Percentiles rank a stretch among this genome's conserved stretches.
Evolutionary conservation across 176 grass and related monocot genomes (phyloP).

Genomic region (Saccharum spontaneum): DNA sequence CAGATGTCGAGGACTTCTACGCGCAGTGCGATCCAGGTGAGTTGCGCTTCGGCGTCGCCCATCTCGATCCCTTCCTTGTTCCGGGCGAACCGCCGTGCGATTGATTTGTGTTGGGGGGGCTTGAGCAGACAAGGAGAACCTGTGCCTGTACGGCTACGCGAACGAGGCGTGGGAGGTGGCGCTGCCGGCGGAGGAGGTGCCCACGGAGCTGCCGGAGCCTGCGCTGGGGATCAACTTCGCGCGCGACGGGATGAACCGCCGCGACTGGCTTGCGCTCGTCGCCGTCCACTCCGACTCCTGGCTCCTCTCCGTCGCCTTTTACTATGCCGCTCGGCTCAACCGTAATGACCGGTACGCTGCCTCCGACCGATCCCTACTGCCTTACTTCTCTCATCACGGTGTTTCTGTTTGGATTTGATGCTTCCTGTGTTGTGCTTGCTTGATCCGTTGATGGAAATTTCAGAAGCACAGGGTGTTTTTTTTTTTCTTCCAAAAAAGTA

Average conservation of each 20-base stretch:
- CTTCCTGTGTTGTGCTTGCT: neutral
- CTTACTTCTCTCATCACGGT: neutral
- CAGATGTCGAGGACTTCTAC: conserved; percentile 55
- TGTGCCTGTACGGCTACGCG: conserved; percentile 54
- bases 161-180: conserved; percentile 50
- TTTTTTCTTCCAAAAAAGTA: neutral
- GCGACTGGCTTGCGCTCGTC: conserved; percentile 51
- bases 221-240: conserved; percentile 51
- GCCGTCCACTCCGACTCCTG: conserved; percentile 49
- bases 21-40: conserved; percentile 55
- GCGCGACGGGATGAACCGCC: conserved; percentile 52
- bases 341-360: conserved; percentile 41
- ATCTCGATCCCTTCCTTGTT: neutral
- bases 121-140: conserved; percentile 51
- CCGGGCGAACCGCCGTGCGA: neutral
- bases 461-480: neutral
- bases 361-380: conserved; percentile 10
- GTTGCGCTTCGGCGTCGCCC: conserved; percentile 6
- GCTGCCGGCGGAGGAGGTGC: conserved; percentile 49
- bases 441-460: neutral
- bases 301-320: conserved; percentile 59
- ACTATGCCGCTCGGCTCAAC: conserved; percentile 43
- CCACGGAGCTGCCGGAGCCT: conserved; percentile 56
- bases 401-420: conserved; percentile 6
- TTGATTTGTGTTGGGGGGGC: neutral